phyloP scores from a whole-genome alignment of 2,329 filamentous ascomycete species.

The Curvularia sp. region DNA sequence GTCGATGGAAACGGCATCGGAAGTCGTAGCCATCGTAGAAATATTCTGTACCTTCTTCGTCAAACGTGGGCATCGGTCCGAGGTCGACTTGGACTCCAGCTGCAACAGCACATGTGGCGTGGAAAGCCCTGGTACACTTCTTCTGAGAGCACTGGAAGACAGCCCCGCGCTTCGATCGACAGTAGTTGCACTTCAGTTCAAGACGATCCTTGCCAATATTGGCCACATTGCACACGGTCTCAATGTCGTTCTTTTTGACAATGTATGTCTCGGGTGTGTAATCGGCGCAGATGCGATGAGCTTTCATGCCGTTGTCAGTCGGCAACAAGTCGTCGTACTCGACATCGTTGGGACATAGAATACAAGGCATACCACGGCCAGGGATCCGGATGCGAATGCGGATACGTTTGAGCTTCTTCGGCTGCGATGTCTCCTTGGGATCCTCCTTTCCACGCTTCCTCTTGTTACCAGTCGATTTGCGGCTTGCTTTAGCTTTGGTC shows the following conservation, averaged over 20 bases:
- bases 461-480: slow-evolving; percentile 72
- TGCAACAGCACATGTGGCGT: slow-evolving; percentile 90
- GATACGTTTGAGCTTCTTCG: slow-evolving; percentile 75
- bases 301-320: slow-evolving; percentile 86
- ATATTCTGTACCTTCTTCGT: slow-evolving; percentile 90
- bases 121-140: slow-evolving; percentile 92
- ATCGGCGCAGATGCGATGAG: slow-evolving; percentile 85
- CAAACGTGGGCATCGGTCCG: slow-evolving; percentile 83
- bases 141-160: slow-evolving; percentile 97
- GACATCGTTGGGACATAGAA: slow-evolving; percentile 90
- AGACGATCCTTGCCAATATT: slow-evolving; percentile 84
- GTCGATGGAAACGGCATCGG: slow-evolving; percentile 90
- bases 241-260: slow-evolving; percentile 67
- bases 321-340: slow-evolving; percentile 80
- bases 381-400: slow-evolving; percentile 75
- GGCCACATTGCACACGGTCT: slow-evolving; percentile 79
- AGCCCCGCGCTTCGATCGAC: slow-evolving; percentile 90
- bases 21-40: slow-evolving; percentile 92
- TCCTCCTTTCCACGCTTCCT: slow-evolving; percentile 56
- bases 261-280: slow-evolving; percentile 95
- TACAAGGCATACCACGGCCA: slow-evolving; percentile 80
- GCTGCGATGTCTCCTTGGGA: slow-evolving; percentile 57
- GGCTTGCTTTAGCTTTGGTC: slow-evolving; percentile 69
- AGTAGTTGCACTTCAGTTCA: slow-evolving; percentile 93
- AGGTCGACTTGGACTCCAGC: slow-evolving; percentile 92